phyloP scores from a whole-genome alignment of 2,329 filamentous ascomycete genomes.

The Neopestalotiopsis clavispora region DNA sequence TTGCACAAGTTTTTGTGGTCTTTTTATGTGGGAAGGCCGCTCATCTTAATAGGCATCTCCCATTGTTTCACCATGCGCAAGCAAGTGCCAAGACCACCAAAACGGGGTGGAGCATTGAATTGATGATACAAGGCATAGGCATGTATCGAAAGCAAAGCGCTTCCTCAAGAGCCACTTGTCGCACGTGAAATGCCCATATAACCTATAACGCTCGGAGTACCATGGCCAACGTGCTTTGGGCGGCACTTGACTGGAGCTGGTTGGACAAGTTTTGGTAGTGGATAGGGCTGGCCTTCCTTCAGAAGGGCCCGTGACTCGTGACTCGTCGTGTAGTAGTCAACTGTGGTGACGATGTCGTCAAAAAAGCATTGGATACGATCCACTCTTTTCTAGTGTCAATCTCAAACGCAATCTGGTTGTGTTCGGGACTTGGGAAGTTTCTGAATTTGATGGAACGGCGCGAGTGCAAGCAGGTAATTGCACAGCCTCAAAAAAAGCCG shows the following conservation, averaged over 20 bases:
- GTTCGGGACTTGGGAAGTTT: not conserved
- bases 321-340: no score
- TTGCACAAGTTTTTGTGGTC: not conserved
- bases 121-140: no score
- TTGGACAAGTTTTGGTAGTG: not conserved
- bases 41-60: slow-evolving; percentile 2
- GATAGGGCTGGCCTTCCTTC: not conserved
- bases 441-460: not conserved
- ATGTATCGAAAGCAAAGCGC: not conserved
- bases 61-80: not conserved
- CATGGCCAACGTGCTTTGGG: not conserved
- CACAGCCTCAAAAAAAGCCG: not conserved
- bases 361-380: slow-evolving; percentile 5
- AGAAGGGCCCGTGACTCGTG: no score
- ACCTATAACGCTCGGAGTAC: not conserved
- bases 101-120: not conserved
- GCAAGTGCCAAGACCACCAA: not conserved
- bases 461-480: not conserved
- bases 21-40: not conserved
- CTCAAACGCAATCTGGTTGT: slow-evolving; percentile 15
- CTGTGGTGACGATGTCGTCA: not conserved
- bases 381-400: slow-evolving; percentile 16
- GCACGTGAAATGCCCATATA: not conserved
- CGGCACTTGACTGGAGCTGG: not conserved
- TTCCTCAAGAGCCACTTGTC: not conserved